Conservation (phyloP, 345 rosid species). For the Salix purpurea region DNA sequence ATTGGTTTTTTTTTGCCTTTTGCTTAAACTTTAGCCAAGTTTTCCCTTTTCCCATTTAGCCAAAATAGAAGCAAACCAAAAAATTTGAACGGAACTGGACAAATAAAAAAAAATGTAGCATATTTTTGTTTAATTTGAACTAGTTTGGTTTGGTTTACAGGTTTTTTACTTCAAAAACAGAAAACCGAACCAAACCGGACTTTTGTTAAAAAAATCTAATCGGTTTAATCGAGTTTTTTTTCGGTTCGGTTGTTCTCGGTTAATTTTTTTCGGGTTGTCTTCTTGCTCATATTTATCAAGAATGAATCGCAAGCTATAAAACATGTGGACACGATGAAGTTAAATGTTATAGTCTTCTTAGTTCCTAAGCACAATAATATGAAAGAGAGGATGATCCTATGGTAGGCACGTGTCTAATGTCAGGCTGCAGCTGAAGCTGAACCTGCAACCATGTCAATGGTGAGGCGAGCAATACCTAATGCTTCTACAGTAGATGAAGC, state of each 20-base stretch:
- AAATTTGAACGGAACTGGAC: too few relatives aligned
- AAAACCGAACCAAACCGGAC: too few relatives aligned
- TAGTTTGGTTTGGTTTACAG: fast-evolving
- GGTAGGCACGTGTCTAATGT: conserved; percentile 2
- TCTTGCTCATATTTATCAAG: background rate
- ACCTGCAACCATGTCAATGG: conserved; percentile 54
- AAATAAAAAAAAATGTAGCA: too few relatives aligned
- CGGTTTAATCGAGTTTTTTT: too few relatives aligned
- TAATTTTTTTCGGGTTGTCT: background rate
- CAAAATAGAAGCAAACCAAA: too few relatives aligned
- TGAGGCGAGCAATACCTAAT: conserved; percentile 43
- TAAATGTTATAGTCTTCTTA: background rate
- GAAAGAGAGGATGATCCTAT: background rate
- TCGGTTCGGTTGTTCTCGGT: too few relatives aligned
- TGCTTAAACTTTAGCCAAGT: too few relatives aligned
- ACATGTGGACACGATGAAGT: background rate
- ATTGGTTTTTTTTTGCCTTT: too few relatives aligned
- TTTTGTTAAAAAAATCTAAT: too few relatives aligned
- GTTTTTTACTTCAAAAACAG: too few relatives aligned
- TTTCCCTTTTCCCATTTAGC: too few relatives aligned
- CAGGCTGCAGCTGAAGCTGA: conserved; percentile 81
- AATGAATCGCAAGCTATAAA: background rate
- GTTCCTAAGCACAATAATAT: background rate
- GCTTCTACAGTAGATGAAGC: conserved; percentile 50
- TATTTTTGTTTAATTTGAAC: too few relatives aligned